These are phyloP conservation scores for Schwanniomyces pseudopolymorphus DNA, from an alignment of 805 yeast species.

Conservation along the genomic window DNA sequence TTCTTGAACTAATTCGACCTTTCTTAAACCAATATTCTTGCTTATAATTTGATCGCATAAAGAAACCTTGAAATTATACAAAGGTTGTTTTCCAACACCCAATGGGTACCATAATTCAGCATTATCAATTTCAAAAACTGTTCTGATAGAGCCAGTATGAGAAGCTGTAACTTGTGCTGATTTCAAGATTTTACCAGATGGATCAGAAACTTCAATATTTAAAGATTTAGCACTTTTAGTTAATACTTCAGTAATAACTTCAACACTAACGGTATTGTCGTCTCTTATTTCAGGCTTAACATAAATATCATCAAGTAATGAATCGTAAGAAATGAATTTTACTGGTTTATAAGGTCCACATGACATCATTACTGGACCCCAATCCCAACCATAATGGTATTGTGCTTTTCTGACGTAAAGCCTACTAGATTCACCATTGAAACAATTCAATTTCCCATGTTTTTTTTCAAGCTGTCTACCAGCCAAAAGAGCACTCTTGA, in stretches of 20 bases:
- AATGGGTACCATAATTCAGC: constrained; percentile 44
- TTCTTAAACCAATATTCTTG: constrained; percentile 39
- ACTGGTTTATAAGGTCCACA: constrained; percentile 47
- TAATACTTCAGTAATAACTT: constrained; percentile 5
- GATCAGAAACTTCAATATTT: constrained; percentile 10
- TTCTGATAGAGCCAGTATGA: background rate
- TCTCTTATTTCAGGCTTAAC: constrained; percentile 10
- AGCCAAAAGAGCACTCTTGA: constrained; percentile 35
- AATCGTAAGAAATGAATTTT: constrained; percentile 18
- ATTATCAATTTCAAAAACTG: constrained; percentile 13
- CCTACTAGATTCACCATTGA: constrained; percentile 45
- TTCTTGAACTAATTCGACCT: constrained; percentile 40
- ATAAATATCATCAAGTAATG: constrained; percentile 15
- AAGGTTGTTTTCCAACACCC: constrained; percentile 34
- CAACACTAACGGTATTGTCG: constrained; percentile 8
- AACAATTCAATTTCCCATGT: constrained; percentile 27
- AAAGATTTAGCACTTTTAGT: constrained; percentile 1
- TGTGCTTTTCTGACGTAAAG: constrained; percentile 51
- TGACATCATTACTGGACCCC: constrained; percentile 49
- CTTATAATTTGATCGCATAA: constrained; percentile 9
- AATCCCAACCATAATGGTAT: constrained; percentile 59
- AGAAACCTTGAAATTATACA: constrained; percentile 24
- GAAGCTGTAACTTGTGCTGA: background rate
- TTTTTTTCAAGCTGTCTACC: constrained; percentile 33
- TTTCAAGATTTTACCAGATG: constrained; percentile 10